phyloP scores from a whole-genome alignment of 805 yeast species.

The Suhomyces sp. region DNA sequence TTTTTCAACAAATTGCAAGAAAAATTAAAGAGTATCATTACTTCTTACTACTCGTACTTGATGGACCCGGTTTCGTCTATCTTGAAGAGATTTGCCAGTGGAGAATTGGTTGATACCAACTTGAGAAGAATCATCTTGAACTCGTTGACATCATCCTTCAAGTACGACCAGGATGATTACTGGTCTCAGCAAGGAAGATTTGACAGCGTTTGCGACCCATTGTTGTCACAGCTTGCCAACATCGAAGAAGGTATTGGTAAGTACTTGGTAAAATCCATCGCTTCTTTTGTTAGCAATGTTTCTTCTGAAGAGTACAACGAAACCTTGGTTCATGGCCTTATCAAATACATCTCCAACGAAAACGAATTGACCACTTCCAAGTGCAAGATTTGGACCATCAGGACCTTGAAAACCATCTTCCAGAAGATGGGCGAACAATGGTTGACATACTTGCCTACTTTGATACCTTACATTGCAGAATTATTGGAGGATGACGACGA shows the following conservation, averaged over 20 bases:
- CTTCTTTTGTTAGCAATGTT: slow-evolving; percentile 68
- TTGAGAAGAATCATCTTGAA: slow-evolving; percentile 71
- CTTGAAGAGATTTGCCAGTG: slow-evolving; percentile 47
- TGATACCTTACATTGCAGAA: slow-evolving; percentile 95
- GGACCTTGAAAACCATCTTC: slow-evolving; percentile 75
- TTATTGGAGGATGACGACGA: slow-evolving; percentile 94
- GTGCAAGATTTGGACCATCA: slow-evolving; percentile 81
- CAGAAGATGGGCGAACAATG: slow-evolving; percentile 93
- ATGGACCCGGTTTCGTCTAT: slow-evolving; percentile 66
- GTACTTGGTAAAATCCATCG: slow-evolving; percentile 73
- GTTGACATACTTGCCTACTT: slow-evolving; percentile 86
- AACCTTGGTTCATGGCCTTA: slow-evolving; percentile 46
- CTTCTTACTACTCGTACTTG: slow-evolving; percentile 82
- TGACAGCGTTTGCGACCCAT: slow-evolving; percentile 60
- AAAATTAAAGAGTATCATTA: slow-evolving; percentile 78
- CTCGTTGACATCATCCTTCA: slow-evolving; percentile 77
- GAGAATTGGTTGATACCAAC: slow-evolving; percentile 43
- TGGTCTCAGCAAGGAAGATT: slow-evolving; percentile 90
- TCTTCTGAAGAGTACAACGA: slow-evolving; percentile 71
- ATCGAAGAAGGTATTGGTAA: slow-evolving; percentile 77
- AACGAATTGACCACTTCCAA: slow-evolving; percentile 55
- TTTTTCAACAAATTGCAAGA: slow-evolving; percentile 85
- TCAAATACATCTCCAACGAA: slow-evolving; percentile 36
- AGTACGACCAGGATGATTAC: slow-evolving; percentile 87
- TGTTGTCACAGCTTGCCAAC: slow-evolving; percentile 62